Evolutionary conservation across 139 green algal species (phyloP).

Genomic region (Spirogloea muscicola): DNA sequence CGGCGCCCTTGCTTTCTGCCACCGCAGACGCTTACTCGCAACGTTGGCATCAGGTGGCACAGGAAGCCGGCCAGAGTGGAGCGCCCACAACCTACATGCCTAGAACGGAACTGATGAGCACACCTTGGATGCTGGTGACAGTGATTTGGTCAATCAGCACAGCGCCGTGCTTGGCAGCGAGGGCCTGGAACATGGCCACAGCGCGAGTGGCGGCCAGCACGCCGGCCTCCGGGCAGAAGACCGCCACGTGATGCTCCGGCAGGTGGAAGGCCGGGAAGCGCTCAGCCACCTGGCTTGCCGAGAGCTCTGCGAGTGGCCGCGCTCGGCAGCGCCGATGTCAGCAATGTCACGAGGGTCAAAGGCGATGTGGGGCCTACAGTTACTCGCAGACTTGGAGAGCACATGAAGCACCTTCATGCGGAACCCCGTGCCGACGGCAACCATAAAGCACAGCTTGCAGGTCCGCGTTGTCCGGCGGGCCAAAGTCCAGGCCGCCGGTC

Average conservation of each 20-base stretch:
- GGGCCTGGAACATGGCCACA: slow-evolving; percentile 34
- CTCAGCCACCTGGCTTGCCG: not conserved
- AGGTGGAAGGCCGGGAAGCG: slow-evolving; percentile 16
- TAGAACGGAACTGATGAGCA: too few species aligned
- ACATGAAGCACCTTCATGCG: too few species aligned
- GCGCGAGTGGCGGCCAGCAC: slow-evolving; percentile 35
- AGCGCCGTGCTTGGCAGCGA: slow-evolving; percentile 26
- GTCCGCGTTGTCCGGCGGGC: slow-evolving; percentile 21
- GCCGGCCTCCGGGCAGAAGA: slow-evolving; percentile 28
- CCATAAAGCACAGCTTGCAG: slow-evolving; percentile 12
- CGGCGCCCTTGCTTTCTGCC: not conserved
- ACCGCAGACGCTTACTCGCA: not conserved
- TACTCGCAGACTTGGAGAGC: too few species aligned
- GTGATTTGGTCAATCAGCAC: slow-evolving; percentile 6
- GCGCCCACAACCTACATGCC: not conserved
- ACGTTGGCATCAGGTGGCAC: not conserved
- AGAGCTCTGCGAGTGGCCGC: not conserved
- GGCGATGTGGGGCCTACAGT: too few species aligned
- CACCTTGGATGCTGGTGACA: slow-evolving; percentile 5
- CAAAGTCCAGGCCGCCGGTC: slow-evolving; percentile 35
- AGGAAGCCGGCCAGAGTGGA: not conserved
- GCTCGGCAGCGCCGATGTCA: too few species aligned
- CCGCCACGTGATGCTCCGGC: slow-evolving; percentile 23
- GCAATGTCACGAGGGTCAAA: too few species aligned
- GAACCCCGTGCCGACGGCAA: slow-evolving; percentile 6